Evolutionary conservation across 1,139 yeast genomes (phyloP), one percentile per base, ranked within the genome.

Genomic region (Geotrichum europaeum): DNA sequence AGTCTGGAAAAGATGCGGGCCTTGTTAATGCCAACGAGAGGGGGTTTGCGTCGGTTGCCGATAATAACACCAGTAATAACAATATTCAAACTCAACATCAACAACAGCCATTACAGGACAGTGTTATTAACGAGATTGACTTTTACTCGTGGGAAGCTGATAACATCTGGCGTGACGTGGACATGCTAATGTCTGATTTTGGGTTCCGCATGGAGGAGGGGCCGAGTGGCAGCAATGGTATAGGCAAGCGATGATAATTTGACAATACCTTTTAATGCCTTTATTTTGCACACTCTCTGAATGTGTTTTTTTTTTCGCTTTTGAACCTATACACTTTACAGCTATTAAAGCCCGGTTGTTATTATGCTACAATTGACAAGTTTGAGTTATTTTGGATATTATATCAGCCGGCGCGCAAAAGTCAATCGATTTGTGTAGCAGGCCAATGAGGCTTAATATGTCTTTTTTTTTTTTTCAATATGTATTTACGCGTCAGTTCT

Each of bases 171-270:
- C 87, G 87, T 70, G 96, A 92, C 70, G 96, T 92, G 30, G 96
- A 90, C 66, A 80, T 89, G 59, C 89, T 92, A 63, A 90, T 92
- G 97, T 89, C 89, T 68, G 97, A 91, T 70, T 91, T 91, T 75
- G 98, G 97, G 12, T 91, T 92, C 76, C 89, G 87, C 59, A 79
- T 83, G 4, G 79, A 76, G 57, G 78, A 79, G 58, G 67, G 58
- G 34, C 55, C 59, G 36, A 32, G 28, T 4, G 28, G 54, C 4
- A 32, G 7, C n/a, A 51, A n/a, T 20, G 32, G n/a, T 32, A 36
- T 4, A 7, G 45, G 25, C 18, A 40, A 40, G 20, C 47, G 47
- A n/a, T 40, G 47, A 40, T 34, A 13, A 34, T 4, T 34, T 34
- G 6, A 34, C 15, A 4, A 13, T 4, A 13, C 6, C n/a, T 34